Evolutionary conservation across 768 basidiomycete genomes (phyloP), one percentile per base, ranked within the genome.

Genomic region (Boletus subparvulus): DNA sequence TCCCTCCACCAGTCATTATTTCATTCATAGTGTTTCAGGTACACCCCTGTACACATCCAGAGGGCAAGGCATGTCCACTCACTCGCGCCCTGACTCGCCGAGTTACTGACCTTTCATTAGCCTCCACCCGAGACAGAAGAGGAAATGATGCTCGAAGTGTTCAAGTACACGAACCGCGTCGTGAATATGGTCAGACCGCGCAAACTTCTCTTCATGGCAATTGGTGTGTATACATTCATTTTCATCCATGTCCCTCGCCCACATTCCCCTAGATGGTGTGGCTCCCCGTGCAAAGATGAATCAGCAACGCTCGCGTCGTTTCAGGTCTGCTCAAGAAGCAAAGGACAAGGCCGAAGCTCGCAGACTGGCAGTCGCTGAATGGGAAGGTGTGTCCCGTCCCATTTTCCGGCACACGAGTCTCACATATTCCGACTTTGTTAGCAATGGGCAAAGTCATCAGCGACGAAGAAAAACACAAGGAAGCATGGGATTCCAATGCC

Each of bases 201-300:
- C 54, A 98, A 92, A 72, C 78, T 99, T 16, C 80, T 99, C 47
- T 94, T 98, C 77, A 98, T 99, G 93, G 97, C 97, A 47, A 96
- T 99, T 65, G 96, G 95, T 93, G 51, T 58, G 84, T 74, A 14
- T 42, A 45, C 41, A 46, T 16, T 24, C 30, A n/a, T 53, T 19
- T 28, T 41, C 50, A 36, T 24, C 28, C 26, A 40, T 13, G 33
- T n/a, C 16, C 8, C 17, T 56, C n/a, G 13, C 55, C 53, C 45
- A 61, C 35, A 39, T 47, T 47, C 35, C 33, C 30, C 41, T 54
- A 96, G 95, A 98, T 67, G 96, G 96, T 57, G 96, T 98, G 21
- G 96, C 96, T 11, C 96, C 96, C 33, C 86, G 96, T 66, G 97
- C 97, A 40, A 99, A 99, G 77, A 99, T 99, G 97, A 99, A 99